Conservation (phyloP, 192 early-diverging fungal genomes). For the Borealophlyctis nickersoniae region DNA sequence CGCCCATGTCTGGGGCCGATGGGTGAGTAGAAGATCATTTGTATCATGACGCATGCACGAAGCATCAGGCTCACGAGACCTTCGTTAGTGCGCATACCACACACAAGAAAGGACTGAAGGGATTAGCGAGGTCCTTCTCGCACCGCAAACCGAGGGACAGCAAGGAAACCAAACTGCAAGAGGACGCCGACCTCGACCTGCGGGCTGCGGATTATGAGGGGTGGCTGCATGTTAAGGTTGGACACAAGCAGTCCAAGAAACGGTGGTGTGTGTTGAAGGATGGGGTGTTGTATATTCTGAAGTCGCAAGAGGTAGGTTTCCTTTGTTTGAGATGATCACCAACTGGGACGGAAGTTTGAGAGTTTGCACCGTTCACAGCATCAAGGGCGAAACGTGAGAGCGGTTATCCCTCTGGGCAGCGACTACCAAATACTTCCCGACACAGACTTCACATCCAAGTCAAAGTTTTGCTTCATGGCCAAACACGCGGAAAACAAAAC, state of each 20-base stretch:
- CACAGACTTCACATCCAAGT: not conserved
- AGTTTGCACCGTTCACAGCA: not conserved
- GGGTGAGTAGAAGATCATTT: too few species aligned
- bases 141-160: not conserved
- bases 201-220: conserved; percentile 21
- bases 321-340: not conserved
- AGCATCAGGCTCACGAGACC: too few species aligned
- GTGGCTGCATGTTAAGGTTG: conserved; percentile 13
- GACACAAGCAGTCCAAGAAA: conserved; percentile 19
- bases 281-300: conserved; percentile 17
- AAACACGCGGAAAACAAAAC: conserved; percentile 6
- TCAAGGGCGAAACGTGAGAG: not conserved
- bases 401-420: conserved; percentile 6
- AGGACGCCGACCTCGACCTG: conserved; percentile 1
- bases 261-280: conserved; percentile 32
- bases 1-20: not conserved
- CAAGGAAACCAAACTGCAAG: not conserved
- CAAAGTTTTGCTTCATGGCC: conserved; percentile 14
- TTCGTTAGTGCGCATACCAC: too few species aligned
- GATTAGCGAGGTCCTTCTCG: conserved; percentile 7
- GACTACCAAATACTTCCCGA: conserved; percentile 18
- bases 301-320: conserved; percentile 12
- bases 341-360: too few species aligned
- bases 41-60: too few species aligned
- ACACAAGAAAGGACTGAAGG: not conserved